Evolutionary conservation across 768 basidiomycete genomes (phyloP).

Genomic region (Suillus ampliporus): DNA sequence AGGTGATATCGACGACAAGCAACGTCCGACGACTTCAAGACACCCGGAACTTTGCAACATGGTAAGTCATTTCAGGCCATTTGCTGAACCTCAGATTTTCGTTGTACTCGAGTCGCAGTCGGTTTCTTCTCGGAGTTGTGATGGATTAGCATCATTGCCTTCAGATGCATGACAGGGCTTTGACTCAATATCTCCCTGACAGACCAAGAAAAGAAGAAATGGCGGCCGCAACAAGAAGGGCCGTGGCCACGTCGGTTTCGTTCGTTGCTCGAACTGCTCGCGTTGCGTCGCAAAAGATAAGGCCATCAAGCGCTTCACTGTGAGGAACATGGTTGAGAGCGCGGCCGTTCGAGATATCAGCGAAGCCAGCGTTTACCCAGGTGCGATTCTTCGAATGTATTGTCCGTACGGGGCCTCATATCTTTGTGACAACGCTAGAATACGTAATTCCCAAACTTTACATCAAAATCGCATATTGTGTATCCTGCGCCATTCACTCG

Average conservation of each 20-base stretch:
- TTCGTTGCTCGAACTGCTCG: constrained; percentile 99
- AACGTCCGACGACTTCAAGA: constrained; percentile 29
- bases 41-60: constrained; percentile 30
- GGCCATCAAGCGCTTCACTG: constrained; percentile 99
- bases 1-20: constrained; percentile 17
- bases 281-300: constrained; percentile 98
- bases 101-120: background rate
- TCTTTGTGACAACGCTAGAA: constrained; percentile 52
- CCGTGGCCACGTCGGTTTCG: constrained; percentile 92
- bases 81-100: background rate
- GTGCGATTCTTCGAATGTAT: constrained; percentile 49
- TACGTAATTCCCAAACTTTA: constrained; percentile 97
- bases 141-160: background rate
- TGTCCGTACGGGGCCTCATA: background rate
- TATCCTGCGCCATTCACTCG: constrained; percentile 99
- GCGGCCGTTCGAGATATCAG: constrained; percentile 97
- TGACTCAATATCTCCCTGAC: constrained; percentile 24
- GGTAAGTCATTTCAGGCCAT: constrained; percentile 29
- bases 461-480: constrained; percentile 98
- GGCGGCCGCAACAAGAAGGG: constrained; percentile 99
- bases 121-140: constrained; percentile 10
- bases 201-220: constrained; percentile 99
- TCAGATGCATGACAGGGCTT: constrained; percentile 9
- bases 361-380: constrained; percentile 92
- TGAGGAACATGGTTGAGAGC: constrained; percentile 99